Base-by-base conservation (phyloP, 345 rosid genomes). In the Camelina neglecta region DNA sequence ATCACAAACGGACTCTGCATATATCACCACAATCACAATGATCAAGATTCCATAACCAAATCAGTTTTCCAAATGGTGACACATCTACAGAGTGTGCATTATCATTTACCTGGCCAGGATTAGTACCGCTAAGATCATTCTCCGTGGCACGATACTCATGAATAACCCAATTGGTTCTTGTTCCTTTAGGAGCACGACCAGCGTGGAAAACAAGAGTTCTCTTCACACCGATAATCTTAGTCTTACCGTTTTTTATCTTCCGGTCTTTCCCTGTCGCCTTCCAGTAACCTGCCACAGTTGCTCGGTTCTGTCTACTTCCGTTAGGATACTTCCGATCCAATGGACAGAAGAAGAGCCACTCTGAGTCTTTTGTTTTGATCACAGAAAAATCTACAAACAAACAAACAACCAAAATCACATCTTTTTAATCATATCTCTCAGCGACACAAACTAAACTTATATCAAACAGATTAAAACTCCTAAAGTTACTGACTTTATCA, bases 291-390 rank as follows among this genome's bases (percentile, higher is more conserved):
- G 83, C 84, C 0, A 1, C 11, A 0, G 99, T 95, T 5, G 99
- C 98, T 39, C 99, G 78, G 79, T 95, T 95, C 85, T 86, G 83
- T 69, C 97, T 80, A 7, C 68, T 82, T 39, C 99, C 98, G 36
- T 79, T 89, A 1, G 97, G 98, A 64, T 95, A 92, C 85, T 95
- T 95, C 36, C 96, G 84, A 61, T 95, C 98, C 65, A 84, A 69
- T 2, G 99, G 97, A 75, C 98, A 95, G 86, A 95, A 95, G 81
- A 90, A 95, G 81, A 95, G 90, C 99, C 99, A 95, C 61, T 95
- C 98, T 2, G 82, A 83, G 77, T 95, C 97, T 8, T 53, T 81
- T 2, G 90, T 79, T 56, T 53, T 72, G 3, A 95, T 82, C 11
- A 80, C 87, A 0, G 99, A 92, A n/a, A 84, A 76, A 71, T 50